Percentiles rank a stretch among this genome's conserved stretches.
phyloP scores from a whole-genome alignment of 176 grass and related monocot genomes.

The Oropetium thomaeum region DNA sequence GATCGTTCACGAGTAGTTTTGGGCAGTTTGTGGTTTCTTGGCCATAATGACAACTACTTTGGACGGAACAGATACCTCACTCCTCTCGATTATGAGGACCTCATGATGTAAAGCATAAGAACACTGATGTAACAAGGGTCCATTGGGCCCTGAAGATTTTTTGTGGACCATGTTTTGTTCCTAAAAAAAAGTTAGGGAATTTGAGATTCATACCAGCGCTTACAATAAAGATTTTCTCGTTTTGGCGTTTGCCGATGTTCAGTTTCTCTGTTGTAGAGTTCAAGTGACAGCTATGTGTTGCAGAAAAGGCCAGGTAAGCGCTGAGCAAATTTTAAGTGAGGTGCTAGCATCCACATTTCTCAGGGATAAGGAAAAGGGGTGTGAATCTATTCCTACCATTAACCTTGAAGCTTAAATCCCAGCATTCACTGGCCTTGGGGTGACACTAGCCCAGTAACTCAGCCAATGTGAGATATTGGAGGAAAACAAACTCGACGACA shows the following conservation, averaged over 20 bases:
- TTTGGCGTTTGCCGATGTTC: background rate
- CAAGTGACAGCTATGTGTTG: background rate
- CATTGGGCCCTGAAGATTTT: background rate
- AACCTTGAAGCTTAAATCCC: too few species aligned
- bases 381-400: too few species aligned
- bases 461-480: constrained; percentile 37
- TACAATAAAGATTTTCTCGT: background rate
- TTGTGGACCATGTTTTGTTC: background rate
- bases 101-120: constrained; percentile 12
- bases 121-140: background rate
- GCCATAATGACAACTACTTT: background rate
- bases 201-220: background rate
- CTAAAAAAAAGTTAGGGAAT: background rate
- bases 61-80: background rate
- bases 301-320: too few species aligned
- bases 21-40: background rate
- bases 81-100: background rate
- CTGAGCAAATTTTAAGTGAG: too few species aligned
- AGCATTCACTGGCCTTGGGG: background rate
- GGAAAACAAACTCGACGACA: constrained; percentile 39
- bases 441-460: background rate
- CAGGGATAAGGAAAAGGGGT: too few species aligned
- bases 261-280: background rate
- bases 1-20: background rate
- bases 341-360: too few species aligned